A percentile compares a stretch with the other conserved stretches of the same genome.
Evolutionary conservation across 108 stramenopile species (phyloP).

Genomic region (Conticribra weissflogii): DNA sequence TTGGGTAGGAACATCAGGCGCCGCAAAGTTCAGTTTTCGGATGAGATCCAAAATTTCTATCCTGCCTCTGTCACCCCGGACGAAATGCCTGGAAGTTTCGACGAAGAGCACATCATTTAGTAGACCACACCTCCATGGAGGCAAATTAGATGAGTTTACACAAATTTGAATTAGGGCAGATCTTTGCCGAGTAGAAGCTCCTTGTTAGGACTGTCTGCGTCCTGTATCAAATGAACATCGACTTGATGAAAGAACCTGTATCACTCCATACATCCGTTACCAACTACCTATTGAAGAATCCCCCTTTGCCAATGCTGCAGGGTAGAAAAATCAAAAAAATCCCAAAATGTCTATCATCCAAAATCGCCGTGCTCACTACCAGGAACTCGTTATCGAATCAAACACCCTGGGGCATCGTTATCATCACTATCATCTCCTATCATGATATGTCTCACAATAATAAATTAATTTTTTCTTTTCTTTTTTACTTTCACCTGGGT

Average conservation of each 20-base stretch:
- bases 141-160: background rate
- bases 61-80: constrained; percentile 38
- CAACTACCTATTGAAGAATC: background rate
- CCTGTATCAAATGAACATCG: background rate
- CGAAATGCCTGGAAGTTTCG: constrained; percentile 18
- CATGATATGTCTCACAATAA: background rate
- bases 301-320: background rate
- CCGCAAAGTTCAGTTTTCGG: constrained; percentile 30
- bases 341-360: background rate
- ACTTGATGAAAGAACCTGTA: background rate
- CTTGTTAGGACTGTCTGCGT: background rate
- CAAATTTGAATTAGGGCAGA: background rate
- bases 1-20: constrained; percentile 12
- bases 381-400: background rate
- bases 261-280: background rate
- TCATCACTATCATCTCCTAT: background rate
- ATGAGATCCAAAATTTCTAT: constrained; percentile 23
- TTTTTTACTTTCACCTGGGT: no score
- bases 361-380: background rate
- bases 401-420: background rate
- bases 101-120: constrained; percentile 20
- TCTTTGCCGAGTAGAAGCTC: background rate
- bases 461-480: background rate
- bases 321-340: background rate
- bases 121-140: background rate